These are phyloP conservation scores for Fusarium pseudonygamai DNA, from an alignment of 2,329 filamentous ascomycete species.

Conservation along the genomic window DNA sequence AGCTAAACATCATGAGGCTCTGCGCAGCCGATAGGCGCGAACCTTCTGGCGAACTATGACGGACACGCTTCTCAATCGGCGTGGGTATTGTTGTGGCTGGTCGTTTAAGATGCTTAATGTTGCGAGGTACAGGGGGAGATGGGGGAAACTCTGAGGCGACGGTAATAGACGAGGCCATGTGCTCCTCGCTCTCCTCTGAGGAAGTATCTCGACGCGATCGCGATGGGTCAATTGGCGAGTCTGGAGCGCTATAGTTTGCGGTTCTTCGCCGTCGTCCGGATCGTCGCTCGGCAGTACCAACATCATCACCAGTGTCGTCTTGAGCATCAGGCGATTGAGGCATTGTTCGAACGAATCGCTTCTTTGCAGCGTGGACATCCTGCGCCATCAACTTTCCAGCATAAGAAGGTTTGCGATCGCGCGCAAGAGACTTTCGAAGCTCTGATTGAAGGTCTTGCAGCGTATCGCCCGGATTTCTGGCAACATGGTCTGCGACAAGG, in stretches of 20 bases:
- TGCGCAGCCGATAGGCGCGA: conserved; percentile 43
- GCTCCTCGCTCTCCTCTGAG: conserved; percentile 39
- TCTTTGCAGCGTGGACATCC: conserved; percentile 44
- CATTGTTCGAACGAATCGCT: conserved; percentile 39
- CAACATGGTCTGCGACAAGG: conserved; percentile 43
- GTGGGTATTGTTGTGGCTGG: conserved; percentile 31
- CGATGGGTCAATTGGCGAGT: conserved; percentile 29
- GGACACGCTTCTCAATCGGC: conserved; percentile 38
- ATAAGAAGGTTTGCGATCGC: conserved; percentile 44
- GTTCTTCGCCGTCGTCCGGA: conserved; percentile 36
- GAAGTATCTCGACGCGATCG: conserved; percentile 33
- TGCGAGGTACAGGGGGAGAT: conserved; percentile 38
- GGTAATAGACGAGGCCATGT: conserved; percentile 41
- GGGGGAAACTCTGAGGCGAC: conserved; percentile 41
- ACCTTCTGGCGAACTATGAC: conserved; percentile 40
- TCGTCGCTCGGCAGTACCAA: conserved; percentile 31
- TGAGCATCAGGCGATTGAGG: conserved; percentile 38
- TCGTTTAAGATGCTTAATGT: conserved; percentile 36
- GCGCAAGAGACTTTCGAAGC: conserved; percentile 41
- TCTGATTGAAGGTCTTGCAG: conserved; percentile 42
- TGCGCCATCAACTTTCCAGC: conserved; percentile 44
- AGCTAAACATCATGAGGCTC: conserved; percentile 44
- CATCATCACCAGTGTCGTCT: conserved; percentile 32
- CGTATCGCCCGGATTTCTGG: conserved; percentile 37
- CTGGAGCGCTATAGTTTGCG: conserved; percentile 33